Conservation (phyloP, 1,284 basidiomycete genomes). For the Agroathelia rolfsii region DNA sequence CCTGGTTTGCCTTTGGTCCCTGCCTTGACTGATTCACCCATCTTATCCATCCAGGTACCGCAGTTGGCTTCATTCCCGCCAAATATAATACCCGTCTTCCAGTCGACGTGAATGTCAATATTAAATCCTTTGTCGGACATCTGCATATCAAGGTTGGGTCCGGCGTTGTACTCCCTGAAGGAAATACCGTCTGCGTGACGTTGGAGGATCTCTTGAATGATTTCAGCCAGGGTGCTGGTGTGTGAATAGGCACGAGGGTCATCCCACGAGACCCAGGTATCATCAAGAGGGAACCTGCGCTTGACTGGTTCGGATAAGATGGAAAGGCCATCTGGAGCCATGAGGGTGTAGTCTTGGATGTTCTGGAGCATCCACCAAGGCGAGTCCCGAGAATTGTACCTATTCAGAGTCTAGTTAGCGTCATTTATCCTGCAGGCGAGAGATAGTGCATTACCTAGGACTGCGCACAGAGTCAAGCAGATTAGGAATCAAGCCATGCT, state of each 20-base stretch:
- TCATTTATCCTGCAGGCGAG: too few relatives aligned
- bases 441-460: constrained; percentile 49
- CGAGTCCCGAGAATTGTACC: constrained; percentile 86
- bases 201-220: constrained; percentile 94
- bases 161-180: constrained; percentile 95
- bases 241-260: constrained; percentile 77
- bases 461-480: constrained; percentile 79
- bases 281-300: constrained; percentile 88
- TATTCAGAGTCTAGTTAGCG: constrained; percentile 25
- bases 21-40: constrained; percentile 85
- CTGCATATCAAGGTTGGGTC: constrained; percentile 90
- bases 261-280: constrained; percentile 90
- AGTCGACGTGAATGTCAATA: constrained; percentile 89
- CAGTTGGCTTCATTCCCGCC: constrained; percentile 84
- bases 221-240: constrained; percentile 78
- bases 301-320: constrained; percentile 79
- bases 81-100: constrained; percentile 84
- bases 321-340: constrained; percentile 76
- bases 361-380: constrained; percentile 99
- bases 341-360: constrained; percentile 87
- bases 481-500: constrained; percentile 90
- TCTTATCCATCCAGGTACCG: constrained; percentile 97
- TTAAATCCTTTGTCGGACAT: constrained; percentile 93
- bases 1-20: constrained; percentile 92
- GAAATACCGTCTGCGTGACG: constrained; percentile 88